Evolutionary conservation across 352 stramenopile species (phyloP), one percentile per base, ranked within the genome.

Genomic region (Phytophthora niederhauseri): DNA sequence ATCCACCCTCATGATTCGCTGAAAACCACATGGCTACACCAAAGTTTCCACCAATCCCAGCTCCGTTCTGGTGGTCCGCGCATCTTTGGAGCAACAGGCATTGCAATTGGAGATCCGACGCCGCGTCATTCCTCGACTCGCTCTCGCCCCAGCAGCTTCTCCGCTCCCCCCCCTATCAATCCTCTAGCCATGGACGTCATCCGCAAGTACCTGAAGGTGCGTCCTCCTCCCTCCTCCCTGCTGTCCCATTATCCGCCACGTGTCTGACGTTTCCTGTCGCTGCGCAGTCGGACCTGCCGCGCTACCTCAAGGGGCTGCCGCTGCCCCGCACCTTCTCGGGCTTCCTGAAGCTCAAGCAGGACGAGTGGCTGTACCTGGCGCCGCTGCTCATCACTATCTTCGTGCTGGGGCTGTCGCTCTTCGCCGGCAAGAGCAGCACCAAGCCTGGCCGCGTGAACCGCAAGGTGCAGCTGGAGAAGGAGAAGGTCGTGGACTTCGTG

Each of bases 311-410:
- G 72, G 86, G 81, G 0, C 64, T 95, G 57, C 88, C 88, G 43
- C 82, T 95, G 41, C 88, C 88, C 22, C 87, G 88, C 76, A 95
- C 86, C 45, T 93, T 95, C 54, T 76, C 76, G 19, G 88, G 88
- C 57, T 92, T 95, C 60, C 68, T 89, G 30, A 95, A 94, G 81
- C 85, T 94, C 58, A 95, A 90, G 75, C 83, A 92, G 55, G 83
- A 89, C 12, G 88, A 95, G 56, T 95, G 84, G 88, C 59, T 94
- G 72, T 93, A 93, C 73, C 75, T 95, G 57, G 85, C 85, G 61
- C 88, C 88, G n/a, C 70, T 95, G 48, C 74, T 95, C 45, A 77
- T 95, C 53, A 92, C 86, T 8, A 87, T 95, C 57, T 77, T 76
- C 26, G 75, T 92, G 61, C 68, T 95, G 62, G 80, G 91, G 11